phyloP scores from a whole-genome alignment of 164 flowering plant genomes.

The Tetracentron sinense region DNA sequence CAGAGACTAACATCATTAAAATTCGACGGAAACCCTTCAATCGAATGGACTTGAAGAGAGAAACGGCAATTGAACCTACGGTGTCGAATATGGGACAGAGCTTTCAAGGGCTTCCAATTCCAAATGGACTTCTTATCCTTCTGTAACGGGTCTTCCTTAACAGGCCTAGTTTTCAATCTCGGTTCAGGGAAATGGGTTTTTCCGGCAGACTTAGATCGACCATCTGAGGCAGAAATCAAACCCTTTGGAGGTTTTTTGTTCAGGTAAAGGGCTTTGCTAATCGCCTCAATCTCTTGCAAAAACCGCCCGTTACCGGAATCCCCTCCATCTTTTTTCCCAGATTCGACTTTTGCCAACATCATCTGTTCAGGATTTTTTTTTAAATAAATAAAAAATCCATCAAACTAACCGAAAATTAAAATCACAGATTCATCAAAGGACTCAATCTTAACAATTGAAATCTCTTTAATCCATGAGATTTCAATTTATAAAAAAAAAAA shows the following conservation, averaged over 20 bases:
- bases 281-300: conserved; percentile 70
- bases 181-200: conserved; percentile 34
- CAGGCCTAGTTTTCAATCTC: conserved; percentile 31
- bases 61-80: conserved; percentile 61
- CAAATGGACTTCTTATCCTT: conserved; percentile 62
- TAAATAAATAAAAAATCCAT: background rate
- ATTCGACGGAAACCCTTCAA: conserved; percentile 54
- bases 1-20: conserved; percentile 44
- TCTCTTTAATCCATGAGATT: background rate
- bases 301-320: conserved; percentile 48
- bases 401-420: background rate
- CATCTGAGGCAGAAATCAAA: conserved; percentile 19
- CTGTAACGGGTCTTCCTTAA: conserved; percentile 19
- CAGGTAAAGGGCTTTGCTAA: conserved; percentile 65
- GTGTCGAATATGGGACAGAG: conserved; percentile 53
- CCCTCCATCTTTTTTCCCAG: conserved; percentile 41
- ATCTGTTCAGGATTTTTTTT: conserved; percentile 10
- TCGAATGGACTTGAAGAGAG: conserved; percentile 66
- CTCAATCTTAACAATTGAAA: background rate
- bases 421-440: background rate
- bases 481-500: background rate
- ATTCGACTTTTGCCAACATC: conserved; percentile 55
- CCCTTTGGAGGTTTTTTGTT: conserved; percentile 36
- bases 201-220: conserved; percentile 37
- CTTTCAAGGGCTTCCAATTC: conserved; percentile 83